These are phyloP conservation scores for Ascosphaera pollenicola DNA, from an alignment of 2,329 filamentous ascomycete species.

Conservation along the genomic window DNA sequence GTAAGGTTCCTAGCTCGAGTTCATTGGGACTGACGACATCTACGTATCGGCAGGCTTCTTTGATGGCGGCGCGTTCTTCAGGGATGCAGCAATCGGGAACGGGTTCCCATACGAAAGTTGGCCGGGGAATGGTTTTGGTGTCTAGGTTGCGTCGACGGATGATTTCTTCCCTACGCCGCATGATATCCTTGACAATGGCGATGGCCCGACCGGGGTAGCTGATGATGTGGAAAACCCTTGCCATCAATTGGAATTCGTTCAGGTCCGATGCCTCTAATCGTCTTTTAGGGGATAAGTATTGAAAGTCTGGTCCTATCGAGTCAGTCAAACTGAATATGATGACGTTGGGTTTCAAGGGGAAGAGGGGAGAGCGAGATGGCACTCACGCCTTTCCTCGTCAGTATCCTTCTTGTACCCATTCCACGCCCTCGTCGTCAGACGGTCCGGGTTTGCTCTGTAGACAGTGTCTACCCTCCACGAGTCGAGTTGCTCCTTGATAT, in stretches of 20 bases:
- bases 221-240: slow-evolving; percentile 68
- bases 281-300: slow-evolving; percentile 69
- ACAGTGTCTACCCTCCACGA: slow-evolving; percentile 57
- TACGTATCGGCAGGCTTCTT: slow-evolving; percentile 33
- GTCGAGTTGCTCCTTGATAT: slow-evolving; percentile 39
- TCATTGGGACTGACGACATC: slow-evolving; percentile 62
- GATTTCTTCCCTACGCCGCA: slow-evolving; percentile 25
- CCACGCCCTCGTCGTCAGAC: slow-evolving; percentile 75
- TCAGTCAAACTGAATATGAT: background rate
- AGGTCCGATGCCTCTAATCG: slow-evolving; percentile 56
- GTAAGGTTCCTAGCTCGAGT: slow-evolving; percentile 52
- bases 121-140: slow-evolving; percentile 25
- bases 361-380: background rate
- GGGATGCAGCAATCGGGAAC: slow-evolving; percentile 72
- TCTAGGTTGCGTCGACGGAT: slow-evolving; percentile 10
- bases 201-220: slow-evolving; percentile 61
- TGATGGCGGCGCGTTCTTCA: slow-evolving; percentile 32
- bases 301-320: slow-evolving; percentile 38
- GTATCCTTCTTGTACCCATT: slow-evolving; percentile 52
- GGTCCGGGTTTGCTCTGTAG: slow-evolving; percentile 40
- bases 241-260: slow-evolving; percentile 39
- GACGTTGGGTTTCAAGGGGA: too few species aligned
- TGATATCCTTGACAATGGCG: slow-evolving; percentile 50
- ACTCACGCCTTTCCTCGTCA: slow-evolving; percentile 36
- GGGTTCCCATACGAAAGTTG: slow-evolving; percentile 84